Evolutionary conservation across 345 rosid genomes (phyloP).

Genomic region (Streptanthus diversifolius): DNA sequence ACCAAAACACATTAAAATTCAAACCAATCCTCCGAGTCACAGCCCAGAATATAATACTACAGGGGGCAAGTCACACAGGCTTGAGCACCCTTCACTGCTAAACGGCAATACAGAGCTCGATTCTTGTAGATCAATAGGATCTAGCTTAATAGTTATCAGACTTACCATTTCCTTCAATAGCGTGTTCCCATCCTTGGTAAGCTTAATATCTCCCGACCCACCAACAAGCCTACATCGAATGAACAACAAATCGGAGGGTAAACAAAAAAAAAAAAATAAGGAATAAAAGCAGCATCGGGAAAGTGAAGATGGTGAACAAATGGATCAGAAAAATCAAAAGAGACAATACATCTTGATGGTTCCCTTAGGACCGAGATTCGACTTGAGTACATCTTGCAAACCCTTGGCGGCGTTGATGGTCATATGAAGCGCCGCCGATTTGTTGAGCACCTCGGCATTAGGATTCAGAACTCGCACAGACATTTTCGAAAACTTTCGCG

Average conservation of each 20-base stretch:
- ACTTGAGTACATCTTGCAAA: conserved; percentile 88
- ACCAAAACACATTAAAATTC: not conserved
- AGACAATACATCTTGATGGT: conserved; percentile 76
- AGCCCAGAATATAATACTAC: not conserved
- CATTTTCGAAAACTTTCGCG: conserved; percentile 45
- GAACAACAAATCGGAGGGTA: not conserved
- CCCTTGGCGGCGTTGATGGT: conserved; percentile 98
- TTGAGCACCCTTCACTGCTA: conserved; percentile 1
- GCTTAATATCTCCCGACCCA: conserved; percentile 96
- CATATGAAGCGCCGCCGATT: conserved; percentile 99
- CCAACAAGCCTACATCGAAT: conserved; percentile 76
- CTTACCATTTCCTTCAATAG: conserved; percentile 92
- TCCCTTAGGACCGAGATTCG: conserved; percentile 99
- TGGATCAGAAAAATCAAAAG: not conserved
- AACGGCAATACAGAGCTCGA: conserved; percentile 9
- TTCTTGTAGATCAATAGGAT: conserved; percentile 17
- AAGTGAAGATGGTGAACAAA: not conserved
- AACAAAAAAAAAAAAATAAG: not conserved
- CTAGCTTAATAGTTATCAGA: not conserved
- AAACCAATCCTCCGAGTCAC: not conserved
- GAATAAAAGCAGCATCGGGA: not conserved
- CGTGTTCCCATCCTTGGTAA: conserved; percentile 98
- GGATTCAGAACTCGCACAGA: conserved; percentile 88
- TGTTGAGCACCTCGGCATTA: conserved; percentile 96
- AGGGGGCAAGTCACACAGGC: not conserved